A percentile compares a stretch with the other conserved stretches of the same genome.
phyloP scores from a whole-genome alignment of 257 asterid genomes.

The Orobanche coerulescens region DNA sequence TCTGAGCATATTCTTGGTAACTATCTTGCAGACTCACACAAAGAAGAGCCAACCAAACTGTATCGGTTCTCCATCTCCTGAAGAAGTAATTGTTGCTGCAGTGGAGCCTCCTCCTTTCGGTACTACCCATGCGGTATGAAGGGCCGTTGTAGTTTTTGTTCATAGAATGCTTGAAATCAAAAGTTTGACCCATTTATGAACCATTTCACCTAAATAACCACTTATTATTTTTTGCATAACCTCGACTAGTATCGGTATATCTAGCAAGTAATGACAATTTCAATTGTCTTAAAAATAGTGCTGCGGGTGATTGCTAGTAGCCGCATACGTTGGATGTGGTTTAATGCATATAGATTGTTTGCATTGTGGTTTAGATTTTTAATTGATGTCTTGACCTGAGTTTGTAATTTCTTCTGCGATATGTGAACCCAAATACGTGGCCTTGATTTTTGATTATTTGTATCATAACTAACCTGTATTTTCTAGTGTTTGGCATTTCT shows the following conservation, averaged over 20 bases:
- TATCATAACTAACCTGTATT: neutral
- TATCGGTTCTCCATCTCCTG: constrained; percentile 29
- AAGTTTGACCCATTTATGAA: neutral
- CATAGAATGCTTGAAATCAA: neutral
- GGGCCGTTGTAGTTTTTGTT: constrained; percentile 11
- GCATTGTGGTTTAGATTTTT: neutral
- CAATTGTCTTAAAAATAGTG: constrained; percentile 3
- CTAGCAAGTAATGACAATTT: neutral
- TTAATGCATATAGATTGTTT: constrained; percentile 8
- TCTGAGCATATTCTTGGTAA: constrained; percentile 20
- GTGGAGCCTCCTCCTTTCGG: constrained; percentile 75
- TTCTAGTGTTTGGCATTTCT: neutral
- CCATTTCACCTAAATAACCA: constrained; percentile 10
- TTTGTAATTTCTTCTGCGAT: neutral
- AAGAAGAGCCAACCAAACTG: constrained; percentile 46
- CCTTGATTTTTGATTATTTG: neutral
- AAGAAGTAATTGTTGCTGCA: constrained; percentile 43
- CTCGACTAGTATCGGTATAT: neutral
- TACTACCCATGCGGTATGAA: constrained; percentile 66
- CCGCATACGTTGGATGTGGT: constrained; percentile 13
- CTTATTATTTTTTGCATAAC: neutral
- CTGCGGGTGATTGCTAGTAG: neutral
- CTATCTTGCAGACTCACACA: constrained; percentile 64
- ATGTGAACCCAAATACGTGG: neutral
- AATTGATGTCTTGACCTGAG: neutral